A percentile compares a stretch with the other conserved stretches of the same genome.
These are phyloP conservation scores for Kodamaea sp. DNA, from an alignment of 1,139 yeast genomes.

Conservation along the genomic window DNA sequence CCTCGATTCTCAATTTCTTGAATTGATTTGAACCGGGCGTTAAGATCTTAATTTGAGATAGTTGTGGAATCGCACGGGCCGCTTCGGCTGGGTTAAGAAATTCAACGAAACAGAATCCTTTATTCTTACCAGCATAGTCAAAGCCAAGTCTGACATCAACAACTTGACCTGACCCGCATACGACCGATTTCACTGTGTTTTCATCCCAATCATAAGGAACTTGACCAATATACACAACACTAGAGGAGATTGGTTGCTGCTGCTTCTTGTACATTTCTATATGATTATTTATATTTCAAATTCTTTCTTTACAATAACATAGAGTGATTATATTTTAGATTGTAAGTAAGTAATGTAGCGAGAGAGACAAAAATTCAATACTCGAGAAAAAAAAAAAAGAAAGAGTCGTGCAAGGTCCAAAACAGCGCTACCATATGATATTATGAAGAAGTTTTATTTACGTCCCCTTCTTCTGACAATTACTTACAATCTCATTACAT, in stretches of 20 bases:
- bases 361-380: too few species aligned
- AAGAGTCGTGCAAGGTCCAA: too few species aligned
- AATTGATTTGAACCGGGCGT: constrained; percentile 29
- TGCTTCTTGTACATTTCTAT: constrained; percentile 5
- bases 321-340: too few species aligned
- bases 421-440: too few species aligned
- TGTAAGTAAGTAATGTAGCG: too few species aligned
- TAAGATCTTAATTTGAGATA: constrained; percentile 42
- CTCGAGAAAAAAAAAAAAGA: too few species aligned
- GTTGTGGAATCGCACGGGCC: constrained; percentile 38
- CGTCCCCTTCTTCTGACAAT: neutral
- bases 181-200: constrained; percentile 50
- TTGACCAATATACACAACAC: constrained; percentile 55
- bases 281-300: too few species aligned
- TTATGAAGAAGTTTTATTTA: neutral
- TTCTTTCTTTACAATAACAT: too few species aligned
- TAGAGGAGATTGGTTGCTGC: constrained; percentile 15
- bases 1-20: constrained; percentile 50
- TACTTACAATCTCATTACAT: too few species aligned
- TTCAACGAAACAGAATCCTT: constrained; percentile 64
- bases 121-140: constrained; percentile 60
- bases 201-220: constrained; percentile 67
- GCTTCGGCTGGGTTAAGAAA: constrained; percentile 53
- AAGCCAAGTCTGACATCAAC: constrained; percentile 61
- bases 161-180: constrained; percentile 60